A percentile compares a stretch with the other conserved stretches of the same genome.
These are phyloP conservation scores for Chrysoporthe deuterocubensis DNA, from an alignment of 2,329 filamentous ascomycete species.

Conservation along the genomic window DNA sequence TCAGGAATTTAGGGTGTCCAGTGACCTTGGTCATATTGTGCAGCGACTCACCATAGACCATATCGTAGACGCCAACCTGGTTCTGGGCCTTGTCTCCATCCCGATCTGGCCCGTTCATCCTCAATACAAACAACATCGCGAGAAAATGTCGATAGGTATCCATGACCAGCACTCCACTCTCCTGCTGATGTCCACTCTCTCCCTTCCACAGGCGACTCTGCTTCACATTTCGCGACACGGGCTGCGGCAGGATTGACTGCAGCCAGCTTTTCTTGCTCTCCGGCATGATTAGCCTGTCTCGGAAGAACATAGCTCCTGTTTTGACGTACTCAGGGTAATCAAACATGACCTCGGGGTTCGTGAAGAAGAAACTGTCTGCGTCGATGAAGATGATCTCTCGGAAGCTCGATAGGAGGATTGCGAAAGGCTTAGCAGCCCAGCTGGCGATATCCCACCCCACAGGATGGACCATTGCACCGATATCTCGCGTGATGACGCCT, in stretches of 20 bases:
- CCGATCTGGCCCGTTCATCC: conserved; percentile 49
- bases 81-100: conserved; percentile 43
- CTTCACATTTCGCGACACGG: conserved; percentile 45
- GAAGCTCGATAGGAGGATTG: conserved; percentile 50
- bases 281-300: conserved; percentile 48
- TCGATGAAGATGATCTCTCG: conserved; percentile 52
- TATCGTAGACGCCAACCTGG: conserved; percentile 47
- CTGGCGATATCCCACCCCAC: conserved; percentile 48
- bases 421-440: conserved; percentile 52
- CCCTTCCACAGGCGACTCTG: conserved; percentile 43
- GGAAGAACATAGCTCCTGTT: conserved; percentile 51
- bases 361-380: conserved; percentile 49
- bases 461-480: conserved; percentile 48
- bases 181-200: conserved; percentile 45
- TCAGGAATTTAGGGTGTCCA: neutral
- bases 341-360: conserved; percentile 47
- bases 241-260: conserved; percentile 47
- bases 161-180: conserved; percentile 50
- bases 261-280: conserved; percentile 43
- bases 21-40: too few species aligned
- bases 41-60: conserved; percentile 46
- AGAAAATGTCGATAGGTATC: conserved; percentile 52
- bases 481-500: conserved; percentile 48
- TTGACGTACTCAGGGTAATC: conserved; percentile 45
- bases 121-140: conserved; percentile 44